Evolutionary conservation across 2,329 filamentous ascomycete species (phyloP).

Genomic region (Ceratocystis papillata): DNA sequence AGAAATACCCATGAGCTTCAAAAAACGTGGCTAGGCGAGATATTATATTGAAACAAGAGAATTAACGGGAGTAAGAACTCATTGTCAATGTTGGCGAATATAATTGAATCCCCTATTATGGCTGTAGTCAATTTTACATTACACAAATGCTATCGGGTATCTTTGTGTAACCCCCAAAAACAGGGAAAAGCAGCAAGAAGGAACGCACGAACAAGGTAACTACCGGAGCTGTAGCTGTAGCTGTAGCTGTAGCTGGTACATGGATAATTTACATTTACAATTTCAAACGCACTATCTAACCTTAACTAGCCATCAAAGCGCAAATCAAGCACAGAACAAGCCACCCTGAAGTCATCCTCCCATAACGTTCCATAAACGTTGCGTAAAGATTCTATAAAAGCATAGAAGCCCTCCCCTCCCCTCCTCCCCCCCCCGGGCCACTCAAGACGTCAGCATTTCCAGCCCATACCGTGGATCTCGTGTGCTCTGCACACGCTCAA

Average conservation of each 20-base stretch:
- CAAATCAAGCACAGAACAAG: neutral
- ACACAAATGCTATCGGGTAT: neutral
- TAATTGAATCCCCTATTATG: too few relatives aligned
- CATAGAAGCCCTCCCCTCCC: neutral
- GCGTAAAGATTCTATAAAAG: neutral
- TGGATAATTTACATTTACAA: too few relatives aligned
- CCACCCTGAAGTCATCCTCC: neutral
- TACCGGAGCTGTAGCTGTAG: too few relatives aligned
- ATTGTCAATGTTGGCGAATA: too few relatives aligned
- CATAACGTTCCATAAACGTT: neutral
- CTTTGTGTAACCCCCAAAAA: too few relatives aligned
- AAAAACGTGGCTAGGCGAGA: neutral
- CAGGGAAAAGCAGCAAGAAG: too few relatives aligned
- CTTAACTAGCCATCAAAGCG: neutral
- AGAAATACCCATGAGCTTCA: neutral
- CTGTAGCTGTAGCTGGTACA: too few relatives aligned
- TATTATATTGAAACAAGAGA: too few relatives aligned
- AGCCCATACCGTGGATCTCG: slow-evolving; percentile 47
- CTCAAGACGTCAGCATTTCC: slow-evolving; percentile 36
- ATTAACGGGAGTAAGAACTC: too few relatives aligned
- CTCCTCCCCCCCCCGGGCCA: too few relatives aligned
- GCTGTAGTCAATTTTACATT: neutral
- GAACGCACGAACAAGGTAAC: too few relatives aligned
- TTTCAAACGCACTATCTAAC: neutral
- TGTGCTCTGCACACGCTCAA: slow-evolving; percentile 40